Percentiles rank a stretch among this genome's conserved stretches.
Conservation (phyloP, 352 stramenopile species). For the Globisporangium paddicum region DNA sequence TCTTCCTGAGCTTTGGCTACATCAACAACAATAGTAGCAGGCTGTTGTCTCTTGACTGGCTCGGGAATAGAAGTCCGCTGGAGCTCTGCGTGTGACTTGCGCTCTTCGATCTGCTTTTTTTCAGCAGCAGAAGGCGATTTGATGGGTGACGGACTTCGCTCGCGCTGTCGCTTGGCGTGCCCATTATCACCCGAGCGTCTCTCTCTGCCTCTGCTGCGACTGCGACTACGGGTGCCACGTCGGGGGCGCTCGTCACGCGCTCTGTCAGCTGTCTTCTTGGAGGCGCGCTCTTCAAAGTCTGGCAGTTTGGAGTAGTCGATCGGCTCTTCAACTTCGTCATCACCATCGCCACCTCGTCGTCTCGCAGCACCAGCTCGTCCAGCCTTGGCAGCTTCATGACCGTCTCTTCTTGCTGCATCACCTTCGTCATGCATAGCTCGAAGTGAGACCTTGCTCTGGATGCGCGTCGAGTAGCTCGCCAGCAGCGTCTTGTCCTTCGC, state of each 20-base stretch:
- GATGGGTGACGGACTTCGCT: slow-evolving; percentile 21
- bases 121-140: slow-evolving; percentile 11
- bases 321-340: slow-evolving; percentile 41
- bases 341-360: background rate
- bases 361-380: background rate
- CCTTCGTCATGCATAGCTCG: slow-evolving; percentile 16
- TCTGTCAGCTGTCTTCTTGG: background rate
- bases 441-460: slow-evolving; percentile 45
- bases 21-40: slow-evolving; percentile 14
- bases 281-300: slow-evolving; percentile 51
- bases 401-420: background rate
- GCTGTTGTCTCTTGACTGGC: slow-evolving; percentile 12
- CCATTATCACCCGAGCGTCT: slow-evolving; percentile 8
- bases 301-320: slow-evolving; percentile 82
- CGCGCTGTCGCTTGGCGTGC: slow-evolving; percentile 10
- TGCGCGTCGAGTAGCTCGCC: slow-evolving; percentile 51
- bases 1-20: slow-evolving; percentile 27
- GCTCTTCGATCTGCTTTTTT: background rate
- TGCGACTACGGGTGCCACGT: slow-evolving; percentile 30
- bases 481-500: slow-evolving; percentile 57
- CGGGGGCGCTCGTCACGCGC: background rate
- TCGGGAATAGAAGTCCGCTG: background rate
- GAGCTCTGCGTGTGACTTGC: background rate
- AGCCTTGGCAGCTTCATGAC: slow-evolving; percentile 6
- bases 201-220: slow-evolving; percentile 23